A percentile compares a stretch with the other conserved stretches of the same genome.
These are phyloP conservation scores for Tagetes erecta DNA, from an alignment of 129 eudicot genomes.

Conservation along the genomic window DNA sequence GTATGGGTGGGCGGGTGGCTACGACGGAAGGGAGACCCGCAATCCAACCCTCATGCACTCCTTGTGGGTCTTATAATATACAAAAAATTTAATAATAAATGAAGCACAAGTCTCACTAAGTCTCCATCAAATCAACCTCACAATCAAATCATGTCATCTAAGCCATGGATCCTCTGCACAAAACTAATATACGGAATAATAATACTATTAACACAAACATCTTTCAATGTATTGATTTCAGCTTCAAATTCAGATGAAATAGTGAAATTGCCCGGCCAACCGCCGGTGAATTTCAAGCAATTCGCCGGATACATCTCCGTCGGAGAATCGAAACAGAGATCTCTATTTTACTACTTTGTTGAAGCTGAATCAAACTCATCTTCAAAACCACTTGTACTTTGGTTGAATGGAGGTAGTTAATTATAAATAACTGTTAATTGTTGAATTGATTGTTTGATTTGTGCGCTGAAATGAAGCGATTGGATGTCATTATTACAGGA, in stretches of 20 bases:
- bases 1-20: too few species aligned
- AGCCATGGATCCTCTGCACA: conserved; percentile 38
- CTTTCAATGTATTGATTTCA: conserved; percentile 17
- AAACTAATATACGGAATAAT: conserved; percentile 17
- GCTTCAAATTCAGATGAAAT: conserved; percentile 40
- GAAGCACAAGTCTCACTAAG: not conserved
- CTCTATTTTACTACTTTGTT: conserved; percentile 69
- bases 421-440: not conserved
- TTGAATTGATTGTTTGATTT: not conserved
- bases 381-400: conserved; percentile 71
- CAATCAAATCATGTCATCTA: conserved; percentile 41
- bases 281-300: conserved; percentile 55
- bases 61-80: too few species aligned
- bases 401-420: conserved; percentile 74
- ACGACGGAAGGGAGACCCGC: too few species aligned
- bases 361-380: conserved; percentile 60
- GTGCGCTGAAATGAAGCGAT: not conserved
- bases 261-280: conserved; percentile 62
- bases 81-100: not conserved
- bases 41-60: too few species aligned
- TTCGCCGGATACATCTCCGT: conserved; percentile 57
- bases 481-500: conserved; percentile 45
- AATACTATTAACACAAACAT: not conserved
- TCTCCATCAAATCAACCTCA: not conserved
- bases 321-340: conserved; percentile 41